These are phyloP conservation scores for Cicer pinnatifidum DNA, from an alignment of 306 rosid species.

Conservation along the genomic window DNA sequence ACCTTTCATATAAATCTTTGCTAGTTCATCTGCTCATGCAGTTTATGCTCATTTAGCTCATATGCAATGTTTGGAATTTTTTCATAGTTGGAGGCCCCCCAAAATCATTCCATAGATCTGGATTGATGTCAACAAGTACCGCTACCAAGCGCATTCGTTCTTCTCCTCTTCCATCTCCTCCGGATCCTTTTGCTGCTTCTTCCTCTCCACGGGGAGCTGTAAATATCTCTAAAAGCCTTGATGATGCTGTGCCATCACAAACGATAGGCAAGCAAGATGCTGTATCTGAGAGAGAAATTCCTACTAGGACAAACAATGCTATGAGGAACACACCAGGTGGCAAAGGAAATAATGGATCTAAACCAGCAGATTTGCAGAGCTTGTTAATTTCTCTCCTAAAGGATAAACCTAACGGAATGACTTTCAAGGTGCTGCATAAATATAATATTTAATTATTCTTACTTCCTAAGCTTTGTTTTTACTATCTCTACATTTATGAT, in stretches of 20 bases:
- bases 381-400: slow-evolving; percentile 64
- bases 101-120: slow-evolving; percentile 64
- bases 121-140: slow-evolving; percentile 55
- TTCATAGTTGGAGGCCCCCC: slow-evolving; percentile 63
- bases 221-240: slow-evolving; percentile 63
- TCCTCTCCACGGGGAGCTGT: slow-evolving; percentile 67
- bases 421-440: slow-evolving; percentile 58
- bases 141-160: slow-evolving; percentile 65
- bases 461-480: slow-evolving; percentile 23
- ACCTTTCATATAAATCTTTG: slow-evolving; percentile 30
- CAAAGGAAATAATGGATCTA: slow-evolving; percentile 67
- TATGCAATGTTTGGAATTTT: slow-evolving; percentile 34
- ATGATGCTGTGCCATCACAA: slow-evolving; percentile 62
- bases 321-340: slow-evolving; percentile 56
- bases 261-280: slow-evolving; percentile 61
- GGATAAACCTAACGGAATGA: slow-evolving; percentile 91
- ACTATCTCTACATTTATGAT: slow-evolving; percentile 16
- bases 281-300: slow-evolving; percentile 65
- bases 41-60: slow-evolving; percentile 21
- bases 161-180: slow-evolving; percentile 80
- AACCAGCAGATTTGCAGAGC: slow-evolving; percentile 72
- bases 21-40: slow-evolving; percentile 6
- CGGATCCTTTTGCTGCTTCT: slow-evolving; percentile 63
- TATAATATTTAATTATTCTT: slow-evolving; percentile 25
- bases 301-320: slow-evolving; percentile 51